A percentile compares a stretch with the other conserved stretches of the same genome.
Conservation (phyloP, 768 basidiomycete species). For the Antrodiella citrinella region DNA sequence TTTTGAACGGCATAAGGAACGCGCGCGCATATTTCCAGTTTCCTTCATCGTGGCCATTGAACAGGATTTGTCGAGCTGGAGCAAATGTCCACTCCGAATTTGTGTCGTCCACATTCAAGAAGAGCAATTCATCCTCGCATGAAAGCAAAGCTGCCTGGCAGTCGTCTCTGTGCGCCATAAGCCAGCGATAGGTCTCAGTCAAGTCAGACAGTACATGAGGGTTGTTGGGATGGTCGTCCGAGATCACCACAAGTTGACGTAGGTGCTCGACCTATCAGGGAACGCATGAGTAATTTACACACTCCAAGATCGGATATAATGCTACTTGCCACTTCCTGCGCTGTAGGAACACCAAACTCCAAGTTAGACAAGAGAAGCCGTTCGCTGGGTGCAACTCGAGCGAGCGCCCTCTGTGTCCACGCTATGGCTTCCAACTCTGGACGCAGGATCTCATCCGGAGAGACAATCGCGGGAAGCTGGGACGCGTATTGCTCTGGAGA, state of each 20-base stretch:
- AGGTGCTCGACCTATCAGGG: constrained; percentile 36
- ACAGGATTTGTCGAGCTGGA: constrained; percentile 29
- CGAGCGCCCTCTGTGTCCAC: constrained; percentile 40
- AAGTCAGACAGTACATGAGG: constrained; percentile 29
- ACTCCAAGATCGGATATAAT: background rate
- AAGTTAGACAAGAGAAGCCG: constrained; percentile 28
- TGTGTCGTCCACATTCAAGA: constrained; percentile 40
- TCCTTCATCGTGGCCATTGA: constrained; percentile 26
- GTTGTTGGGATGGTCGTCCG: constrained; percentile 19
- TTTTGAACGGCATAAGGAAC: constrained; percentile 15
- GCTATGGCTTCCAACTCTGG: constrained; percentile 31
- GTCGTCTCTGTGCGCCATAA: background rate
- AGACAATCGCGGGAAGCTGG: constrained; percentile 25
- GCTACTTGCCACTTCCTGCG: constrained; percentile 32
- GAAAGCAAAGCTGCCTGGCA: background rate
- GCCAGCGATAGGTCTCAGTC: constrained; percentile 34
- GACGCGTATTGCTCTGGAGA: constrained; percentile 13
- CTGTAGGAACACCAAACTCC: constrained; percentile 31
- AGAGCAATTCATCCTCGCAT: constrained; percentile 19
- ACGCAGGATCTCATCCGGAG: constrained; percentile 31
- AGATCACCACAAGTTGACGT: constrained; percentile 23
- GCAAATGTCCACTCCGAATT: constrained; percentile 30
- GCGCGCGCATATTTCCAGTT: constrained; percentile 17
- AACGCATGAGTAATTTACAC: no score
- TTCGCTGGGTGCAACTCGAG: constrained; percentile 21